Conservation (phyloP, 2,329 filamentous ascomycete genomes). For the Exophiala calicioides region DNA sequence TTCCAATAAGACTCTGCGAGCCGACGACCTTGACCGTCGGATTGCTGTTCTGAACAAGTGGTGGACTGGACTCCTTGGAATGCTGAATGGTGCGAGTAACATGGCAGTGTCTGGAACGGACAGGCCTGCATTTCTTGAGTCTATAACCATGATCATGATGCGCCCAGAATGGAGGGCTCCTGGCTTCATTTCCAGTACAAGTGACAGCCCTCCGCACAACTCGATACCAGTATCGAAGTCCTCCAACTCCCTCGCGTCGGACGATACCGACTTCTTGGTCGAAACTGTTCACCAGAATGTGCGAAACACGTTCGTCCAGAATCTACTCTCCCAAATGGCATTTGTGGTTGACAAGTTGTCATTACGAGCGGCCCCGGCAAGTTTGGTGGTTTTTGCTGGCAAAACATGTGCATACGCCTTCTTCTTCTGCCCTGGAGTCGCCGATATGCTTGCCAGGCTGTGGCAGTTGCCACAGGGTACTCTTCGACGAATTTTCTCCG, state of each 20-base stretch:
- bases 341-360: constrained; percentile 91
- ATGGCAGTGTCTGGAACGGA: constrained; percentile 83
- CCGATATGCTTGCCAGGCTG: constrained; percentile 77
- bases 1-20: constrained; percentile 65
- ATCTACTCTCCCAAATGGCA: constrained; percentile 77
- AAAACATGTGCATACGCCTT: constrained; percentile 92
- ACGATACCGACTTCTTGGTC: constrained; percentile 66
- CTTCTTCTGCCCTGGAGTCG: constrained; percentile 85
- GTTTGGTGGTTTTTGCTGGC: constrained; percentile 80
- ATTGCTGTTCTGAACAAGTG: constrained; percentile 82
- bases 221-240: constrained; percentile 54
- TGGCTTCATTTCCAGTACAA: constrained; percentile 58
- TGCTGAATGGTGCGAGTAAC: constrained; percentile 73
- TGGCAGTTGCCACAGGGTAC: constrained; percentile 72
- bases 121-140: constrained; percentile 76
- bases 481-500: constrained; percentile 70
- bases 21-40: constrained; percentile 80
- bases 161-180: constrained; percentile 81
- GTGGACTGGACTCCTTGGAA: constrained; percentile 81
- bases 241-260: constrained; percentile 61
- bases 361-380: constrained; percentile 68
- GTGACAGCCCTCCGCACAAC: constrained; percentile 32
- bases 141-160: constrained; percentile 78
- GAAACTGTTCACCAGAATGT: constrained; percentile 85
- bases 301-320: constrained; percentile 80